A percentile compares a stretch with the other conserved stretches of the same genome.
These are phyloP conservation scores for Boletales sp. DNA, from an alignment of 768 basidiomycete species.

Conservation along the genomic window DNA sequence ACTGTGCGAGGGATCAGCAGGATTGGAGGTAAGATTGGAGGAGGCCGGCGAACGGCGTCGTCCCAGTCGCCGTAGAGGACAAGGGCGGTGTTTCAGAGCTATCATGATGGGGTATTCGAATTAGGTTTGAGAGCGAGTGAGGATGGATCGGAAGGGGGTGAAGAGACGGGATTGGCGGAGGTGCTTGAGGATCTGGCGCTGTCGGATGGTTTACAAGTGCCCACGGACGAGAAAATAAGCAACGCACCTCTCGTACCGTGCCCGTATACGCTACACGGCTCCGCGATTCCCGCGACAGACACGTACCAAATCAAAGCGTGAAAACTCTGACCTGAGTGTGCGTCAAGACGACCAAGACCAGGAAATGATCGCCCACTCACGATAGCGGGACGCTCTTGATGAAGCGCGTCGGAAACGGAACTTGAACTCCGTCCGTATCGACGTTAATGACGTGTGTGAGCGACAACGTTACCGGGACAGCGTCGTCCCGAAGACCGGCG, in stretches of 20 bases:
- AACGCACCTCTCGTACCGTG: slow-evolving; percentile 61
- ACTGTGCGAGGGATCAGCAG: slow-evolving; percentile 54
- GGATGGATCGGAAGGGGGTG: slow-evolving; percentile 45
- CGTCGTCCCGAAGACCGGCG: slow-evolving; percentile 61
- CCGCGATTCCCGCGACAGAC: slow-evolving; percentile 55
- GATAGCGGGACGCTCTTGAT: slow-evolving; percentile 74
- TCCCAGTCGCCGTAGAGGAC: slow-evolving; percentile 67
- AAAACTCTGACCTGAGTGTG: slow-evolving; percentile 58
- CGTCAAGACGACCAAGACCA: not conserved
- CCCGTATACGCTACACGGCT: slow-evolving; percentile 56
- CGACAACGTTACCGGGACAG: slow-evolving; percentile 58
- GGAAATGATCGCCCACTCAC: slow-evolving; percentile 38
- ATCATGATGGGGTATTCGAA: slow-evolving; percentile 72
- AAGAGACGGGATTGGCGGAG: slow-evolving; percentile 72
- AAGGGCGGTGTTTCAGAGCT: slow-evolving; percentile 54
- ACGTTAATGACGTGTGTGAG: slow-evolving; percentile 52
- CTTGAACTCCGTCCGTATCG: slow-evolving; percentile 49
- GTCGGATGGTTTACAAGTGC: too few species aligned
- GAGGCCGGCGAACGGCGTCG: slow-evolving; percentile 53
- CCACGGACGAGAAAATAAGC: too few species aligned
- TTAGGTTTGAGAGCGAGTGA: slow-evolving; percentile 16
- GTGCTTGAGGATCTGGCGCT: slow-evolving; percentile 58
- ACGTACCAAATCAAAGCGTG: slow-evolving; percentile 81
- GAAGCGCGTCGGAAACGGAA: slow-evolving; percentile 61
- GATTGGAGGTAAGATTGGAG: slow-evolving; percentile 56